These are phyloP conservation scores for Primulina eburnea DNA, from an alignment of 257 asterid genomes.

Conservation along the genomic window DNA sequence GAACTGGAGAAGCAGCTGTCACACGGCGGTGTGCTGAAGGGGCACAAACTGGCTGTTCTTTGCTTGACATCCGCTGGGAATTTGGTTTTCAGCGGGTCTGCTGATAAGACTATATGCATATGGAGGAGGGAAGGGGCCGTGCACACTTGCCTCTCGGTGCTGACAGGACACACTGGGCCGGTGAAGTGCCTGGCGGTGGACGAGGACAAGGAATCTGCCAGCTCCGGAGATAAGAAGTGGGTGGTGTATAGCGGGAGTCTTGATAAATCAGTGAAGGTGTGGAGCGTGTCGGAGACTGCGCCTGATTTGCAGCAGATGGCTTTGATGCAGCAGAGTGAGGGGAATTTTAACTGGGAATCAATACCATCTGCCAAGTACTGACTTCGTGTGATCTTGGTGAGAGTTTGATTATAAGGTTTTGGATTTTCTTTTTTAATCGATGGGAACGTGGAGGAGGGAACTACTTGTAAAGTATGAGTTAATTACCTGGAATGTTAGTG, in stretches of 20 bases:
- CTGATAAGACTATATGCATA: constrained; percentile 69
- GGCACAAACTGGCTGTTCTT: constrained; percentile 78
- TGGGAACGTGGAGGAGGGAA: neutral
- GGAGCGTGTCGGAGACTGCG: constrained; percentile 74
- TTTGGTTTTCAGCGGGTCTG: constrained; percentile 69
- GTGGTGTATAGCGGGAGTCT: constrained; percentile 78
- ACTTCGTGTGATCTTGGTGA: neutral
- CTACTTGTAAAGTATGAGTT: neutral
- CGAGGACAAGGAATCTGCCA: constrained; percentile 42
- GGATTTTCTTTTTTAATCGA: neutral
- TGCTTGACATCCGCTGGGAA: constrained; percentile 60
- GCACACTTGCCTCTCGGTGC: constrained; percentile 60
- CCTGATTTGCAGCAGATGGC: constrained; percentile 42
- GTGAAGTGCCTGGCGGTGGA: constrained; percentile 72
- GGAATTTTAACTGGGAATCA: constrained; percentile 46
- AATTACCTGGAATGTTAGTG: neutral
- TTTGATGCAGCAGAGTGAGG: constrained; percentile 27
- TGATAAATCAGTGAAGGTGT: constrained; percentile 75
- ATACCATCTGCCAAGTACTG: constrained; percentile 51
- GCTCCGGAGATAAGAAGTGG: constrained; percentile 45
- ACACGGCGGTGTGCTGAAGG: constrained; percentile 70
- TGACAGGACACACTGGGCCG: constrained; percentile 83
- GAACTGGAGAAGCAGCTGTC: constrained; percentile 45
- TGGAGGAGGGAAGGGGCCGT: constrained; percentile 63
- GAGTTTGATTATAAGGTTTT: neutral